Evolutionary conservation across 2,329 filamentous ascomycete species (phyloP).

Genomic region (Uncinocarpus reesii): DNA sequence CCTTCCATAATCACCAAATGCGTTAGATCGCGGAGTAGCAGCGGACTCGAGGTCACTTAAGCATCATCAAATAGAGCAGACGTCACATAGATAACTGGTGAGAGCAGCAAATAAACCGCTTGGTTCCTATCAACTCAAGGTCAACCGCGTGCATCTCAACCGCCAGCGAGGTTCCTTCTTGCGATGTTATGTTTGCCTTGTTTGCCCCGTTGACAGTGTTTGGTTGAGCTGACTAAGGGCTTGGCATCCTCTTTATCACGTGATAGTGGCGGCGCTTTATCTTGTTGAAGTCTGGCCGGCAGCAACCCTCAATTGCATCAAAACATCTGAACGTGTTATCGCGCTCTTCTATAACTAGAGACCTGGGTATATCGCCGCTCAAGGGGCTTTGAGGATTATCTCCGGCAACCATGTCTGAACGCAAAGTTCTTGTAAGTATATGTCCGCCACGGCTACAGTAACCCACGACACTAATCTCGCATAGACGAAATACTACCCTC

Average conservation of each 20-base stretch:
- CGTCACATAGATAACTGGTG: no score
- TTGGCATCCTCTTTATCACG: background rate
- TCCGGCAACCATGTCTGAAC: constrained; percentile 59
- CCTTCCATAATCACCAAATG: constrained; percentile 60
- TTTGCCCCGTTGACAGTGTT: background rate
- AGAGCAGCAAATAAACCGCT: no score
- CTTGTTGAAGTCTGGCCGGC: background rate
- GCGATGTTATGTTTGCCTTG: background rate
- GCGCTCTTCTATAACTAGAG: background rate
- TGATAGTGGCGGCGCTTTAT: background rate
- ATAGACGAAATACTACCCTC: constrained; percentile 44
- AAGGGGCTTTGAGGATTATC: background rate
- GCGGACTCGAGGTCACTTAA: background rate
- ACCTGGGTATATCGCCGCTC: no score
- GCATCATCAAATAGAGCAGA: background rate
- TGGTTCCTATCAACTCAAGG: no score
- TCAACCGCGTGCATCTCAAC: background rate
- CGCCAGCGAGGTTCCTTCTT: background rate
- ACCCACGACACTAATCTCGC: background rate
- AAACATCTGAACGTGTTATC: background rate
- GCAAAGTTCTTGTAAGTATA: constrained; percentile 54
- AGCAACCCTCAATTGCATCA: background rate
- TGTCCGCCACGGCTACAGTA: background rate
- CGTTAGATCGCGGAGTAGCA: background rate
- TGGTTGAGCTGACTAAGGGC: background rate